phyloP scores from a whole-genome alignment of 106 monocot genomes.

The Ottelia alismoides region DNA sequence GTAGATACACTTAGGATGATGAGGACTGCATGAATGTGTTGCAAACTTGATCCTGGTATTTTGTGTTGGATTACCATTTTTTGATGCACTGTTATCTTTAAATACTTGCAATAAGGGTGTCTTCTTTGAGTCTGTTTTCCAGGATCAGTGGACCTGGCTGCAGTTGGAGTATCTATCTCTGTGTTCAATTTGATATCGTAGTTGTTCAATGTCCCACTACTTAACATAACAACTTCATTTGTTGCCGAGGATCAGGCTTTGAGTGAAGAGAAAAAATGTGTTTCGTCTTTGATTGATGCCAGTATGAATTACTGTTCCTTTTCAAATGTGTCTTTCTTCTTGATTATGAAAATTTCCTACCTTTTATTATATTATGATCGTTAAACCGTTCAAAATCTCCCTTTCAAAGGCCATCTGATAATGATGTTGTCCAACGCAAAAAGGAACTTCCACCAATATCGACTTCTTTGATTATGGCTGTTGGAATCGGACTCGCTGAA shows the following conservation, averaged over 20 bases:
- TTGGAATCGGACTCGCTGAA: slow-evolving; percentile 70
- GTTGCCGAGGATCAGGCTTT: slow-evolving; percentile 90
- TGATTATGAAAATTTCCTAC: background rate
- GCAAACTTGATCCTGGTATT: no score
- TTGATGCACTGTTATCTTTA: no score
- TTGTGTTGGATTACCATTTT: no score
- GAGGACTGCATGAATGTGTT: no score
- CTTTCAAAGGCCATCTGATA: slow-evolving; percentile 1
- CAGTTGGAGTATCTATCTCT: slow-evolving; percentile 78
- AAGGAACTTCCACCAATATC: slow-evolving; percentile 81
- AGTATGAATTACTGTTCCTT: background rate
- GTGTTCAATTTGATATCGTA: slow-evolving; percentile 92
- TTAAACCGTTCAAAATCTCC: background rate
- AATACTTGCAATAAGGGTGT: no score
- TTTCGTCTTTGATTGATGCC: background rate
- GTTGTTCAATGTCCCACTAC: slow-evolving; percentile 79
- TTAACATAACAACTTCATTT: slow-evolving; percentile 95
- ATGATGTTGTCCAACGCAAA: slow-evolving; percentile 12
- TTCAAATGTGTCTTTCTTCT: background rate
- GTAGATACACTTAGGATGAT: no score
- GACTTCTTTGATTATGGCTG: slow-evolving; percentile 74
- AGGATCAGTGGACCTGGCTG: slow-evolving; percentile 87
- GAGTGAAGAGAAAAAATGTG: background rate
- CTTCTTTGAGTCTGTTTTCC: no score
- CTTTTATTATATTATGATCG: no score